Evolutionary conservation across 169 alveolate genomes (phyloP).

Genomic region (Sarcocystis neurona): DNA sequence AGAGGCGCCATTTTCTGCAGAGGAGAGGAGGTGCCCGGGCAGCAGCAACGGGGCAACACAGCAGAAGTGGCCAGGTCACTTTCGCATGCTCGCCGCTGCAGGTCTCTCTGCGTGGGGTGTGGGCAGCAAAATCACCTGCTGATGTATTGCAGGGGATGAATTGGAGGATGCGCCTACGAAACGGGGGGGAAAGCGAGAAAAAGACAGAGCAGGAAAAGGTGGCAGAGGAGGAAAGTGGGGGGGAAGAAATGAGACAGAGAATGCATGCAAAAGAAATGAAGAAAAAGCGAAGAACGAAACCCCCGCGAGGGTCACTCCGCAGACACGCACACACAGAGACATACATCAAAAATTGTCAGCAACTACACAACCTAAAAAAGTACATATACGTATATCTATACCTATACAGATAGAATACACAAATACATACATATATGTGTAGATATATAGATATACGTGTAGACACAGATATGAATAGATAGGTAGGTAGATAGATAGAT

Average conservation of each 20-base stretch:
- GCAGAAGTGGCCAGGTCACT: too few species aligned
- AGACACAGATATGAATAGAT: not conserved
- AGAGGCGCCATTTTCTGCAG: too few species aligned
- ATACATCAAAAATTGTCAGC: too few species aligned
- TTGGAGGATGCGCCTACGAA: slow-evolving; percentile 97
- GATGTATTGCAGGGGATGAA: slow-evolving; percentile 97
- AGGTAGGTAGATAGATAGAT: not conserved
- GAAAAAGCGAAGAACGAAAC: not conserved
- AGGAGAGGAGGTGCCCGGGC: not conserved
- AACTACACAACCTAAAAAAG: too few species aligned
- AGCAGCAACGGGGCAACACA: not conserved
- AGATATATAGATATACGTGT: not conserved
- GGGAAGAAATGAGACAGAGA: not conserved
- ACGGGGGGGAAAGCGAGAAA: not conserved
- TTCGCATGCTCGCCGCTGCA: too few species aligned
- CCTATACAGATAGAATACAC: too few species aligned
- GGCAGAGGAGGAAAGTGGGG: not conserved
- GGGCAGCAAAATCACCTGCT: slow-evolving; percentile 70
- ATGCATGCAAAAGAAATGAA: not conserved
- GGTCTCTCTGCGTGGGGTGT: not conserved
- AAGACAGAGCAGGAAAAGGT: not conserved
- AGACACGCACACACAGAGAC: too few species aligned
- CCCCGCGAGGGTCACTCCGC: not conserved
- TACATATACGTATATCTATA: too few species aligned
- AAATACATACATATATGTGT: not conserved